Evolutionary conservation across 2,329 filamentous ascomycete genomes (phyloP).

Genomic region (Colletotrichum sp.): DNA sequence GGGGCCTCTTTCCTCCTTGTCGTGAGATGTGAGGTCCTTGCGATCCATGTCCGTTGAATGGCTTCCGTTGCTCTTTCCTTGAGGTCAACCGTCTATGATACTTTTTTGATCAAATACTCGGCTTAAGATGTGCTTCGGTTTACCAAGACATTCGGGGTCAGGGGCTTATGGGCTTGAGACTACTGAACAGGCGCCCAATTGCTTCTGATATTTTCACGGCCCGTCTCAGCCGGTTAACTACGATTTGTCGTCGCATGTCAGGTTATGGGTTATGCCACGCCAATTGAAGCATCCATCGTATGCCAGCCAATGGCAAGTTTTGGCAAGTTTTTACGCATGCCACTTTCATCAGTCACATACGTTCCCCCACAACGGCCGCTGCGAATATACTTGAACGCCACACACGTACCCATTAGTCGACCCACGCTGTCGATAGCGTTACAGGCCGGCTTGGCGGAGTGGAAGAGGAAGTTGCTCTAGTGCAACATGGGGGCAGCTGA

Average conservation of each 20-base stretch:
- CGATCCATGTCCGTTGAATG: constrained; percentile 1
- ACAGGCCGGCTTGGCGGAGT: neutral
- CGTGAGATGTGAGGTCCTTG: constrained; percentile 20
- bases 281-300: neutral
- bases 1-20: constrained; percentile 17
- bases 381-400: neutral
- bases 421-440: neutral
- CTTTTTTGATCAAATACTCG: neutral
- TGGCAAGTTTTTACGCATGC: neutral
- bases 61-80: neutral
- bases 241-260: neutral
- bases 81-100: neutral
- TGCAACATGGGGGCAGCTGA: neutral
- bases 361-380: neutral
- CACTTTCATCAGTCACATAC: neutral
- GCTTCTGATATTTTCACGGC: neutral
- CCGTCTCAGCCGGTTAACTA: neutral
- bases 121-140: neutral
- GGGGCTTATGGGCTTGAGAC: neutral
- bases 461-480: neutral
- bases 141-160: neutral
- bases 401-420: neutral
- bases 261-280: neutral
- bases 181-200: neutral
- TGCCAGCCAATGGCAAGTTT: neutral